phyloP scores from a whole-genome alignment of 2,329 filamentous ascomycete species.

The Pestalotiopsis sp. region DNA sequence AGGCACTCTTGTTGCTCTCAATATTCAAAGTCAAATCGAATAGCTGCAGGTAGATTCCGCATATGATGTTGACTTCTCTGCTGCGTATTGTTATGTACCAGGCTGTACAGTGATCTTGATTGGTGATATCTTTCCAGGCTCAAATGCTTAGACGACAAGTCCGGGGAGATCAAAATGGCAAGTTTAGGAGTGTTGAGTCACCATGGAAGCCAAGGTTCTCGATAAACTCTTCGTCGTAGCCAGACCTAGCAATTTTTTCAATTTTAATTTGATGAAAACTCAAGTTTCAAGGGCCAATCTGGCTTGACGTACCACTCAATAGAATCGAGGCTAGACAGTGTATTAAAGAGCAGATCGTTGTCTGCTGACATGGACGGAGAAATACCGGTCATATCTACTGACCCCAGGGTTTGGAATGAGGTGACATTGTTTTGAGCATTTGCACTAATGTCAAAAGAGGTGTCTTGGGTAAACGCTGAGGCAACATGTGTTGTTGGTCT shows the following conservation, averaged over 20 bases:
- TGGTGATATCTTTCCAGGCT: neutral
- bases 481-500: neutral
- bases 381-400: neutral
- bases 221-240: neutral
- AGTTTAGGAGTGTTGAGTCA: neutral
- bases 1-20: neutral
- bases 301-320: neutral
- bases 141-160: neutral
- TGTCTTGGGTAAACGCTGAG: neutral
- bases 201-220: neutral
- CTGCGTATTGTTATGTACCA: too few relatives aligned
- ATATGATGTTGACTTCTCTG: neutral
- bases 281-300: neutral
- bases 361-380: neutral
- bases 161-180: neutral
- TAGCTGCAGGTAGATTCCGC: neutral
- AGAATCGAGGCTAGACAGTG: neutral
- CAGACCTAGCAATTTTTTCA: neutral
- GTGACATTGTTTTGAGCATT: neutral
- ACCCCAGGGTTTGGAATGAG: neutral
- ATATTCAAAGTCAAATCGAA: neutral
- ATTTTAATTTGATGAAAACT: neutral
- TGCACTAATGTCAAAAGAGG: neutral
- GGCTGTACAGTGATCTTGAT: neutral
- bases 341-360: neutral